A percentile compares a stretch with the other conserved stretches of the same genome.
These are phyloP conservation scores for Tetradesmus obliquus DNA, from an alignment of 139 green algal species.

Conservation along the genomic window DNA sequence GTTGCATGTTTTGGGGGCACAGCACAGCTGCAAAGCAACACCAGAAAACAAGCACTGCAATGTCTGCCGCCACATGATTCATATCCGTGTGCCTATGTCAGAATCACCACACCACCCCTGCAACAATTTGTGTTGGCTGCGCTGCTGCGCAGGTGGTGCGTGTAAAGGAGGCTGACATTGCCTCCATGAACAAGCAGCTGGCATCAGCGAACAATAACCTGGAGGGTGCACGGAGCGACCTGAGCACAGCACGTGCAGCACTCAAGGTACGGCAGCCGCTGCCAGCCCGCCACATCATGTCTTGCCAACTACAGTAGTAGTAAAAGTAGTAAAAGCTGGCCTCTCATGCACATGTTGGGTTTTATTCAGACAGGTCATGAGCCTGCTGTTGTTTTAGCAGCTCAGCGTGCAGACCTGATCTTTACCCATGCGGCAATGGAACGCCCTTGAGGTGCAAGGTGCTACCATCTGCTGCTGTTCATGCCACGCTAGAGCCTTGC, in stretches of 20 bases:
- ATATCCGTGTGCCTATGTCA: not conserved
- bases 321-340: not conserved
- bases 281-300: not conserved
- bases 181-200: constrained; percentile 31
- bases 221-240: not conserved
- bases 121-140: not conserved
- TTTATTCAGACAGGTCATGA: no score
- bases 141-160: constrained; percentile 29
- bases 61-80: not conserved
- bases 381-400: no score
- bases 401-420: no score
- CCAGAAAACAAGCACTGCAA: not conserved
- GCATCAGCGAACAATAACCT: not conserved
- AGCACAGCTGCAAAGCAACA: no score
- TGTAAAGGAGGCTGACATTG: constrained; percentile 34
- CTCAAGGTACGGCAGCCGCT: not conserved
- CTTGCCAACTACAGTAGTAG: not conserved
- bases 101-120: no score
- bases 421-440: no score
- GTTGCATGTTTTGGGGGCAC: not conserved
- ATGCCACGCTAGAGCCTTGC: no score
- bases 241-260: not conserved
- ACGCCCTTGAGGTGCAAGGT: no score
- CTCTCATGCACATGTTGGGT: not conserved
- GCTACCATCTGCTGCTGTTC: no score